Base-by-base conservation (phyloP, 148 eudicot species). In the Chenopodium formosanum region DNA sequence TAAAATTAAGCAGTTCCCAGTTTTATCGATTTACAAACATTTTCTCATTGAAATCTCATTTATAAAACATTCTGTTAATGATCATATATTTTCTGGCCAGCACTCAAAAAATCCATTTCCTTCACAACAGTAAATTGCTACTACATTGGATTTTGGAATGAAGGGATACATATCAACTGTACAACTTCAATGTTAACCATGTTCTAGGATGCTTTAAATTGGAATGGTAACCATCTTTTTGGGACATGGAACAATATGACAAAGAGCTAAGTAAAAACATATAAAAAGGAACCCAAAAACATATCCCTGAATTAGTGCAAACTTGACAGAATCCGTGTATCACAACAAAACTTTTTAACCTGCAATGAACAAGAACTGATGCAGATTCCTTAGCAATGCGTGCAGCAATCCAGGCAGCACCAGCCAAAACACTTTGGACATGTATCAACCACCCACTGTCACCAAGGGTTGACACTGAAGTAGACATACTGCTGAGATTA, bases 341-440 rank as follows among this genome's bases (percentile, higher is more conserved):
- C 7, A 60, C 73, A 73, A 73, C 40, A 50, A 77, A 74, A 19
- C 74, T 31, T 74, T 65, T 85, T 65, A 60, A 97, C 99, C 98
- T 97, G 94, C 99, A 97, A 90, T 97, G 99, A 74, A 97, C 99
- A 81, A 97, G 99, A 83, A 97, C 98, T 66, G 99, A 90, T 46
- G 99, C 98, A 74, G 92, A 91, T 87, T 97, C 99, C 78, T 90
- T 85, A 37, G 89, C 94, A 85, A 97, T 84, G 78, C 97, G 98
- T 76, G 98, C 97, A 82, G 99, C 99, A 90, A 97, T 97, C 99
- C 99, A 97, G 78, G 99, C 94, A 79, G 99, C 92, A 86, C 99
- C 99, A 83, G 96, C 98, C 84, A 97, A 83, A 48, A 94, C 94
- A 94, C 85, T 92, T 84, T 97, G 99, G 68, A 97, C 91, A 88